Evolutionary conservation across 2,329 filamentous ascomycete species (phyloP), one percentile per base, ranked within the genome.

Genomic region (Aspergillus viridinutans): DNA sequence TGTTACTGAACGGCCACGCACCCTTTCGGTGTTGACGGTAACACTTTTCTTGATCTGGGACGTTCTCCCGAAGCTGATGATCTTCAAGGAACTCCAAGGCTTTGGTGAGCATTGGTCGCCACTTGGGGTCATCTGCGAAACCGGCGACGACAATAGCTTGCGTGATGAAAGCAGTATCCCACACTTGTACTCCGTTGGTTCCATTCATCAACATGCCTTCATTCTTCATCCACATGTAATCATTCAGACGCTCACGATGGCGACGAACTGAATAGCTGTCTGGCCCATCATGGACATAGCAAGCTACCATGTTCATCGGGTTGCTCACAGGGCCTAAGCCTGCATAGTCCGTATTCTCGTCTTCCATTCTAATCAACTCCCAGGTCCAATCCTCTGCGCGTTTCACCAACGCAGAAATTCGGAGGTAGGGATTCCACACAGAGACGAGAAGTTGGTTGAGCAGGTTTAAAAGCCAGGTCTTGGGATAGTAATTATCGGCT

Each of bases 181-280:
- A 99, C 62, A 87, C 89, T 74, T 99, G 94, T 1, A 97, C 92
- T n/a, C 94, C 94, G 65, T 99, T 97, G 8, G 94, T 99, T 40
- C 94, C 94, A 66, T 97, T 97, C 75, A 88, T 88, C 50, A 97
- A 81, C 90, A 99, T 91, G 5, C 94, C 94, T 70, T 97, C 92
- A 35, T 86, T 74, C 61, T 95, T 96, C 51, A 99, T 81, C 92
- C 94, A 99, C 29, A 99, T 74, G 60, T 88, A 95, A 67, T 99
- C 94, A 47, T 90, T 83, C 12, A 96, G 74, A 3, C 91, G 85
- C 66, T 97, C 90, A 8, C 90, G 79, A 68, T 97, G 93, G 43
- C 88, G 83, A 50, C 83, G 82, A 28, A 96, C 87, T 0, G 87
- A 87, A 64, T 82, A 74, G 0, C 89, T 83, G 49, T 88, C 86